These are phyloP conservation scores for Endothia cerciana DNA, from an alignment of 2,329 filamentous ascomycete genomes.

Conservation along the genomic window DNA sequence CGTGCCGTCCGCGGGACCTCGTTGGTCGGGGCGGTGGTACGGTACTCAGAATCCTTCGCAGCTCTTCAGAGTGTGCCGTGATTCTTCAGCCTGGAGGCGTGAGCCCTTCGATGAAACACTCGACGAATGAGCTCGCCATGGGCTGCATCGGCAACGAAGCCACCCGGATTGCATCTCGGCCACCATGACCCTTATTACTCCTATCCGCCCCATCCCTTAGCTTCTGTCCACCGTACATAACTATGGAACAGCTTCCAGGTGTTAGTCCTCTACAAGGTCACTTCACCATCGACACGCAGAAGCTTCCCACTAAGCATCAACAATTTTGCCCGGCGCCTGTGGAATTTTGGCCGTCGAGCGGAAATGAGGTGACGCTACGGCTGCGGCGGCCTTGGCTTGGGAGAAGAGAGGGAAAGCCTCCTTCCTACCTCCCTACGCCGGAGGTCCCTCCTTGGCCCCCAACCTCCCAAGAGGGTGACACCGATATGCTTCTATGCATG, in stretches of 20 bases:
- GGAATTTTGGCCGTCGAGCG: neutral
- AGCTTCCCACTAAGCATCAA: too few relatives aligned
- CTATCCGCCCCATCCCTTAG: slow-evolving; percentile 1
- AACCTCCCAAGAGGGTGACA: neutral
- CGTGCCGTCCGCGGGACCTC: neutral
- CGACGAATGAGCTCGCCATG: neutral
- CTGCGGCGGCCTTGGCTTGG: neutral
- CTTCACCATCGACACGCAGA: too few relatives aligned
- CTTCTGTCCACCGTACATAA: neutral
- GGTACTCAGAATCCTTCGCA: slow-evolving; percentile 1
- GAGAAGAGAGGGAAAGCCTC: neutral
- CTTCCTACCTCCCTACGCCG: neutral
- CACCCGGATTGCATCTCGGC: slow-evolving; percentile 3
- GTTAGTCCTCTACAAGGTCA: too few relatives aligned
- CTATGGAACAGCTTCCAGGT: too few relatives aligned
- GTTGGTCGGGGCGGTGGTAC: neutral
- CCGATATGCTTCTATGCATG: slow-evolving; percentile 1
- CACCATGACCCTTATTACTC: slow-evolving; percentile 1
- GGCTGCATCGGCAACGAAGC: neutral
- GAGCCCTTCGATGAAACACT: slow-evolving; percentile 6
- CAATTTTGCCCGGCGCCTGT: neutral
- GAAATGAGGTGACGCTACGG: neutral
- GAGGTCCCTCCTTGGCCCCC: neutral
- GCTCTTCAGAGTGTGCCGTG: neutral
- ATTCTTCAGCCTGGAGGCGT: slow-evolving; percentile 1